Evolutionary conservation across 495 filamentous ascomycete species (phyloP), one percentile per base, ranked within the genome.

Genomic region (Staphylotrichum tortipilum): DNA sequence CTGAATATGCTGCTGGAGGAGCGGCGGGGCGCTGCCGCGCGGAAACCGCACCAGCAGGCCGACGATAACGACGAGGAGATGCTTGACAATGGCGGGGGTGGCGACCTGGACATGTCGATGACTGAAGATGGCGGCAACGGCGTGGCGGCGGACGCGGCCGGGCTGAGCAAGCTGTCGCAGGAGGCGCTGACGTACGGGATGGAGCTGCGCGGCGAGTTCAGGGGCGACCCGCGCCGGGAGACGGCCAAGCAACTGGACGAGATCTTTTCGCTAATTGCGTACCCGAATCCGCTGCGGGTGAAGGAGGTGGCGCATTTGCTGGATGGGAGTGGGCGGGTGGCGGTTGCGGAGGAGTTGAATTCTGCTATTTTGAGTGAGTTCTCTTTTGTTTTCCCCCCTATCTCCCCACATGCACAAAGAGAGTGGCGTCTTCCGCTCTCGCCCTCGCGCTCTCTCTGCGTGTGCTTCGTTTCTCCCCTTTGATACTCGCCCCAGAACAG

Each of bases 301-400:
- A 83, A 84, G 59, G 79, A 85, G 41, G 75, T 94, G 49, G 80
- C 84, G n/a, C 84, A 84, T 62, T 69, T 95, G 57, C 68, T 97
- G 47, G 88, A 95, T 59, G 76, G 76, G 12, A 76, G 75, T 11
- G 88, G 86, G 3, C 72, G 92, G 46, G 80, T 85, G 28, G 76
- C 80, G 40, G 88, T 97, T 40, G 89, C 89, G 17, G 92, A 99
- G 69, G 90, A 94, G 68, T 68, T 99, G 53, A 97, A 97, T 64
- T 86, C 87, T 52, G 92, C 88, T 31, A 95, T 98, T 54, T 67
- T 98, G 44, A 84, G 91, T 96, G 76, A 58, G 78, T 72, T 44
- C 3, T 17, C 28, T 15, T 17, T 7, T 2, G 0, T 17, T 23
- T 12, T 26, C 7, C 34, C 22, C 22, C 21, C 19, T 14, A 23